Percentiles rank a stretch among this genome's conserved stretches.
Conservation (phyloP, 2,329 filamentous ascomycete genomes). For the Talaromyces pinophilus region DNA sequence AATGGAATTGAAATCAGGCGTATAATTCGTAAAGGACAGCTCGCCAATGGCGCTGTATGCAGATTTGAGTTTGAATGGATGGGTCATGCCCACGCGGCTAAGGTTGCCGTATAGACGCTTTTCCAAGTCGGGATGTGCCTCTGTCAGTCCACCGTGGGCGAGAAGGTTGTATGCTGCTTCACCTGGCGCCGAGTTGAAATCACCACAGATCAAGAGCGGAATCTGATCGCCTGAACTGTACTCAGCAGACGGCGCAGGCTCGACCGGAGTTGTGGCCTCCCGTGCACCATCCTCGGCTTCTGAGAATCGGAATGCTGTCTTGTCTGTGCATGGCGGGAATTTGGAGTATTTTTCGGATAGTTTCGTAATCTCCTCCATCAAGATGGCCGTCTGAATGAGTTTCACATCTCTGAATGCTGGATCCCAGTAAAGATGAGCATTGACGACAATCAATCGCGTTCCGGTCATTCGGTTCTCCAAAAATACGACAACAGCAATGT, state of each 20-base stretch:
- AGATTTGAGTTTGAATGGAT: conserved; percentile 91
- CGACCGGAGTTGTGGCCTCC: conserved; percentile 50
- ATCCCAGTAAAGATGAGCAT: conserved; percentile 95
- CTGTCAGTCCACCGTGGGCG: conserved; percentile 73
- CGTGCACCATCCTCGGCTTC: conserved; percentile 51
- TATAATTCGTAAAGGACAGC: conserved; percentile 94
- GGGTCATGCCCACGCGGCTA: conserved; percentile 85
- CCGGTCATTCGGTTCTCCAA: conserved; percentile 89
- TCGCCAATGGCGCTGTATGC: conserved; percentile 84
- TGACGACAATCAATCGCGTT: conserved; percentile 87
- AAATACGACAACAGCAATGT: conserved; percentile 89
- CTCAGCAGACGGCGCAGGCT: conserved; percentile 77
- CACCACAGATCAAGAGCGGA: conserved; percentile 85
- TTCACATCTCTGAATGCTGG: conserved; percentile 90
- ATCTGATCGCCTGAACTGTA: conserved; percentile 86
- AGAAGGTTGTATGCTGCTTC: conserved; percentile 92
- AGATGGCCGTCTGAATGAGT: conserved; percentile 88
- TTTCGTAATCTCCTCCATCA: conserved; percentile 89
- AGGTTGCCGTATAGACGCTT: conserved; percentile 89
- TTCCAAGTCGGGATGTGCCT: conserved; percentile 76
- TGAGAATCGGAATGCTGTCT: conserved; percentile 56
- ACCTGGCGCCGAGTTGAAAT: conserved; percentile 87
- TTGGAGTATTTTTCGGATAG: conserved; percentile 82
- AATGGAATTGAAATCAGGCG: conserved; percentile 84
- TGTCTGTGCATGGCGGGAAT: conserved; percentile 78